A percentile compares a stretch with the other conserved stretches of the same genome.
These are phyloP conservation scores for Picochlorum costavermella DNA, from an alignment of 139 green algal species.

Conservation along the genomic window DNA sequence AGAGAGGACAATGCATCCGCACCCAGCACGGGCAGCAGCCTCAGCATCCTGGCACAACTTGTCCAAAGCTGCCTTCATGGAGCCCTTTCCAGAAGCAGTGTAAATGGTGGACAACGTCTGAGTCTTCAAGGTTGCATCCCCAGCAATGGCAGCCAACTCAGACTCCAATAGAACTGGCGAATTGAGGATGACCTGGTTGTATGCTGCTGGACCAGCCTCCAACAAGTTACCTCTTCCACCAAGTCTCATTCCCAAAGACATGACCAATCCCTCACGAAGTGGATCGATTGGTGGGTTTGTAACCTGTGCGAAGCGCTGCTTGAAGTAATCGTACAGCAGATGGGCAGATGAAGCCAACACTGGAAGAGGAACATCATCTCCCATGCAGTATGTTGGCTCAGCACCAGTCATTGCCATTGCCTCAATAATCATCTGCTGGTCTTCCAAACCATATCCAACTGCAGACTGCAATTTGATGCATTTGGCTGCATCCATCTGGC, in stretches of 20 bases:
- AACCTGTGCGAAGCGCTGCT: constrained; percentile 98
- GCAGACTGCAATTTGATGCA: constrained; percentile 60
- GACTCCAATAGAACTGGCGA: constrained; percentile 85
- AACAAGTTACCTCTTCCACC: constrained; percentile 94
- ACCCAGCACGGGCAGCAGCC: constrained; percentile 73
- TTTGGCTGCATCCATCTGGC: constrained; percentile 39
- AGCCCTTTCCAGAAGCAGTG: constrained; percentile 38
- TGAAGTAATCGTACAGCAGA: constrained; percentile 98
- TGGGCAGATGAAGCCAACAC: constrained; percentile 86
- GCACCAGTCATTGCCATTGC: constrained; percentile 78
- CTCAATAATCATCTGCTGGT: constrained; percentile 95
- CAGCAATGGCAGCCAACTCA: constrained; percentile 69
- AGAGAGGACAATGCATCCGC: constrained; percentile 63
- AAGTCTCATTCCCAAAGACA: constrained; percentile 92
- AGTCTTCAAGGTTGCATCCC: constrained; percentile 41
- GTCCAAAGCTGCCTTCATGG: constrained; percentile 49
- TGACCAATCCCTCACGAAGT: constrained; percentile 96
- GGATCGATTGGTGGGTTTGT: constrained; percentile 99
- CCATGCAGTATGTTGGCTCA: constrained; percentile 99
- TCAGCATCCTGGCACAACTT: constrained; percentile 70
- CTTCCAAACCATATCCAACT: constrained; percentile 74
- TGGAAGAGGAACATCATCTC: constrained; percentile 93
- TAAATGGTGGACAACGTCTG: constrained; percentile 57
- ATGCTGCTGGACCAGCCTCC: constrained; percentile 46
- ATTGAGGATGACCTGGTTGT: constrained; percentile 63